Evolutionary conservation across 2,329 filamentous ascomycete genomes (phyloP), one percentile per base, ranked within the genome.

Genomic region (Pseudogymnoascus sp.): DNA sequence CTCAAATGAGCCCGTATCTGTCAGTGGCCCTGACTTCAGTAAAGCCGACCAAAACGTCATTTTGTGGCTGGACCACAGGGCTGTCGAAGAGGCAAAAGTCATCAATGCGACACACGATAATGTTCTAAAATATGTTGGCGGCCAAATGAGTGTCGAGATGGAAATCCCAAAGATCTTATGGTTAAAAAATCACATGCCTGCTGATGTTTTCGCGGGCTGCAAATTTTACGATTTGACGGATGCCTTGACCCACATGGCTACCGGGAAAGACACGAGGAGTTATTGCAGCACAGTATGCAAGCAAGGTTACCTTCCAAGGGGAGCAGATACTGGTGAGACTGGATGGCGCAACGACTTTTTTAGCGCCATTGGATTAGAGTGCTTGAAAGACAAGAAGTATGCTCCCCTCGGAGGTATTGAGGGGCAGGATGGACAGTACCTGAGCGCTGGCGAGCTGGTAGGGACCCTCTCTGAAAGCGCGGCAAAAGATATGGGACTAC

Each of bases 61-160:
- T 65, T 82, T 99, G 23, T 99, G 95, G 95, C 88, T 99, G 64
- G 95, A 99, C 77, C 95, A 99, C 77, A 87, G 95, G 41, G 92
- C 95, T 0, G 85, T 95, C 13, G 85, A 90, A 66, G 95, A 99
- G 81, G 96, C 93, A 0, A 88, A 90, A 67, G 90, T 90, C 78
- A 96, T 99, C 79, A 99, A 99, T 76, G 86, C 86, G 63, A 98
- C 95, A 2, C 83, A 88, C 62, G 95, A 99, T 80, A 95, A 96
- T 76, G 81, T 99, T 63, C 85, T 99, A 65, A 90, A 92, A 73
- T 99, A 99, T 74, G 95, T 99, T 16, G 95, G 95, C 70, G 95
- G 95, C 68, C 93, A 90, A 75, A 99, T 99, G 95, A 96, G 92
- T 75, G 93, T 97, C 69, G 95, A 99, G 81, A 99, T 99, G 95